Evolutionary conservation across 2,329 filamentous ascomycete genomes (phyloP), one percentile per base, ranked within the genome.

Genomic region (Apiospora koreana): DNA sequence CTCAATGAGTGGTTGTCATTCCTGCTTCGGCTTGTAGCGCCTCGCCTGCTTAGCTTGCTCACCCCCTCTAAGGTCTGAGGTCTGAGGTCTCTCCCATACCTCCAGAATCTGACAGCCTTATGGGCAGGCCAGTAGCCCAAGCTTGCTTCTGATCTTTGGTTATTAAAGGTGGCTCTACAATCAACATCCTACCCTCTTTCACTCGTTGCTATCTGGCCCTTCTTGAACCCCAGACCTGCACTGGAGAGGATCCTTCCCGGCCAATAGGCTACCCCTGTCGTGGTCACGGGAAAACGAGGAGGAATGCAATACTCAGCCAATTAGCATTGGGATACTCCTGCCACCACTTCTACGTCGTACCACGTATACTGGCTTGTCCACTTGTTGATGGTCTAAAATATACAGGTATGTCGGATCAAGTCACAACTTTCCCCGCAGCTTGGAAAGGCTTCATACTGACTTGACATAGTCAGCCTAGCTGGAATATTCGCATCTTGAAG

Each of bases 231-330:
- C 50, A 54, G 18, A 25, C 28, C 54, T 62, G 54, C 54, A 62
- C 31, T 62, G 54, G 14, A 62, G 54, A 62, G 54, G 54, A 38
- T 21, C 18, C 21, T 8, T 18, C 18, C 31, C 31, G 28, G 21
- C 54, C 54, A 62, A 62, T 62, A 62, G 54, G 28, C 54, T 9
- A 62, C 54, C 54, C 54, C 54, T 62, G 54, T 62, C 18, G 18
- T 18, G 54, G 54, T 62, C 54, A 62, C 54, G 54, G 54, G 54
- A 23, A 38, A 62, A 62, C 18, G 31, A 62, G 54, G 31, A 38
- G 28, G 54, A 38, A n/a, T 62, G 28, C 54, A 7, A 38, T 62
- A 38, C 10, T 38, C 18, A 31, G 31, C 54, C 54, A 62, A 62
- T 62, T n/a, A 31, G 54, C 28, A 38, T 18, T 62, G 54, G 31